These are phyloP conservation scores for Microascus cirrosus DNA, from an alignment of 2,329 filamentous ascomycete species.

Conservation along the genomic window DNA sequence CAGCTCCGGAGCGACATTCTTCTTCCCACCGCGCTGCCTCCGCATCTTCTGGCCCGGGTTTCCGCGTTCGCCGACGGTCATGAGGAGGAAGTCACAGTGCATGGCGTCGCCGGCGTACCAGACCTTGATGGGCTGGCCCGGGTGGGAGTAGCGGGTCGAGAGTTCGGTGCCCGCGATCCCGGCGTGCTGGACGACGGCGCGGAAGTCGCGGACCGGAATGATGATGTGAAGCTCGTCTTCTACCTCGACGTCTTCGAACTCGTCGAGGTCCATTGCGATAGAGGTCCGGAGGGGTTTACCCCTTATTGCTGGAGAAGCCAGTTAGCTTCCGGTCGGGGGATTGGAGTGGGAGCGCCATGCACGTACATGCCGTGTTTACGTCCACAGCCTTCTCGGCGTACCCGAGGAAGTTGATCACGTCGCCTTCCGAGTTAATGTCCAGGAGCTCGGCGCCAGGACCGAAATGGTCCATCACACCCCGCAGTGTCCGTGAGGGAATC, in stretches of 20 bases:
- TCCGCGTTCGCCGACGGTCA: slow-evolving; percentile 63
- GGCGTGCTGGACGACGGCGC: slow-evolving; percentile 66
- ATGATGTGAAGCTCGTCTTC: slow-evolving; percentile 69
- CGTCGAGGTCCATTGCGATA: slow-evolving; percentile 63
- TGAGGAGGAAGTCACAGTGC: slow-evolving; percentile 66
- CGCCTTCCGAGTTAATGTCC: slow-evolving; percentile 64
- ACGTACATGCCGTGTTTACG: slow-evolving; percentile 29
- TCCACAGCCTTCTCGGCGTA: slow-evolving; percentile 71
- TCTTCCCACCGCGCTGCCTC: slow-evolving; percentile 15
- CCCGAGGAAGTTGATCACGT: slow-evolving; percentile 67
- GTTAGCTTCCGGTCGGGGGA: background rate
- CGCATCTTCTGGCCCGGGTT: slow-evolving; percentile 36
- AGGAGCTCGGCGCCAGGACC: slow-evolving; percentile 71
- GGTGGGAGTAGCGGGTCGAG: slow-evolving; percentile 58
- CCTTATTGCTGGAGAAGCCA: slow-evolving; percentile 45
- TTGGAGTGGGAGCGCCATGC: background rate
- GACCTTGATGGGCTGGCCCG: slow-evolving; percentile 61
- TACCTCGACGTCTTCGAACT: slow-evolving; percentile 65
- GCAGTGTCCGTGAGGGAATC: slow-evolving; percentile 58
- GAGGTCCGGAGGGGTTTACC: slow-evolving; percentile 75
- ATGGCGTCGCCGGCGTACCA: slow-evolving; percentile 59
- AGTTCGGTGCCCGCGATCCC: slow-evolving; percentile 57
- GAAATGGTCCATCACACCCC: slow-evolving; percentile 71
- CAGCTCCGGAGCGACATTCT: slow-evolving; percentile 25
- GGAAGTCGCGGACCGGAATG: slow-evolving; percentile 75